phyloP scores from a whole-genome alignment of 164 flowering plant species.

The Dillenia suffruticosa region DNA sequence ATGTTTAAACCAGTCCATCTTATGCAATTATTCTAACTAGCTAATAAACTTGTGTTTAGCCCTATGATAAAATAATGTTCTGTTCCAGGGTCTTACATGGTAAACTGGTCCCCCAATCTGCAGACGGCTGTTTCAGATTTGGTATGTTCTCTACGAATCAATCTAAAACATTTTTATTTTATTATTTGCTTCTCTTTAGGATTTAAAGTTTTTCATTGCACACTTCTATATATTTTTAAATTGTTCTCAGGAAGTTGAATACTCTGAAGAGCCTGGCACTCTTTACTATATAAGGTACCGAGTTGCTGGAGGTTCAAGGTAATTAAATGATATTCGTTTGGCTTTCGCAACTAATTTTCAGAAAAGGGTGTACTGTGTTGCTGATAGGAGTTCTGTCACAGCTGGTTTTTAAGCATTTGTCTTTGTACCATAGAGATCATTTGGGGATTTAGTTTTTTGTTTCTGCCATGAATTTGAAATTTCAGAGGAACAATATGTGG shows the following conservation, averaged over 20 bases:
- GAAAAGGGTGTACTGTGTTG: no score
- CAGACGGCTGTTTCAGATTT: conserved; percentile 97
- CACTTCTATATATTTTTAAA: conserved; percentile 3
- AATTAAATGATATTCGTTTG: conserved; percentile 3
- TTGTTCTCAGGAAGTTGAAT: conserved; percentile 82
- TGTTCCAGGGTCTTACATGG: conserved; percentile 90
- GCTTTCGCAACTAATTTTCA: no score
- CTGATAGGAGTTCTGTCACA: no score
- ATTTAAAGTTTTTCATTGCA: background rate
- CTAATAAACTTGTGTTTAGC: no score
- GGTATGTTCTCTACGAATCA: conserved; percentile 38
- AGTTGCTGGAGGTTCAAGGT: conserved; percentile 96
- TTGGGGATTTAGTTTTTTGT: no score
- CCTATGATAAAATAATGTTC: background rate
- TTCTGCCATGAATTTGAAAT: no score
- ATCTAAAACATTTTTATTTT: background rate
- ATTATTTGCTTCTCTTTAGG: conserved; percentile 2
- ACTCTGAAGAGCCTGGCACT: conserved; percentile 86
- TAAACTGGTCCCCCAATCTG: conserved; percentile 94
- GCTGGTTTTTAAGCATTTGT: no score
- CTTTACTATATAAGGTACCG: conserved; percentile 89
- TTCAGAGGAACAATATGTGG: no score
- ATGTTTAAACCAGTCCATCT: no score
- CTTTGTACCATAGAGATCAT: no score
- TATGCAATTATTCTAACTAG: no score